Evolutionary conservation across 306 rosid genomes (phyloP).

Genomic region (Pterocarpus macrocarpus): DNA sequence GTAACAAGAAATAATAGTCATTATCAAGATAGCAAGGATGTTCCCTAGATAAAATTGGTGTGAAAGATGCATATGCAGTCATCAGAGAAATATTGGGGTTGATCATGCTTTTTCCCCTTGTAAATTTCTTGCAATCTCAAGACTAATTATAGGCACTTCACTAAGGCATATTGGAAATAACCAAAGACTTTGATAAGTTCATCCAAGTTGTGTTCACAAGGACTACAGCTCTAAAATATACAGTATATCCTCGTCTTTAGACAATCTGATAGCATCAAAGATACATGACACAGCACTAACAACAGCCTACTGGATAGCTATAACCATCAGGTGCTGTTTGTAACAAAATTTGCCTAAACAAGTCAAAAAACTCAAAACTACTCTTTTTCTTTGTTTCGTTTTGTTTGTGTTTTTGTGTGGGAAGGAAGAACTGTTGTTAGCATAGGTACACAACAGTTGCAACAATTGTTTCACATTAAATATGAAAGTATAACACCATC

Average conservation of each 20-base stretch:
- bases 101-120: neutral
- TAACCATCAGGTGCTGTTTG: too few species aligned
- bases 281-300: neutral
- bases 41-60: too few species aligned
- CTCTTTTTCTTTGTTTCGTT: too few species aligned
- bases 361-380: too few species aligned
- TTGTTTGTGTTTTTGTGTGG: too few species aligned
- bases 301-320: neutral
- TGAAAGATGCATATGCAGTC: neutral
- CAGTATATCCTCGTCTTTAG: too few species aligned
- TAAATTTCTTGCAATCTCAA: neutral
- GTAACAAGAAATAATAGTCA: neutral
- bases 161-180: neutral
- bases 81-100: neutral
- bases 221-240: neutral
- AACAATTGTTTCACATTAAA: neutral
- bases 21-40: neutral
- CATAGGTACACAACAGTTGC: neutral
- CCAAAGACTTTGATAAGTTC: too few species aligned
- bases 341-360: too few species aligned
- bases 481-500: neutral
- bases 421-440: constrained; percentile 1
- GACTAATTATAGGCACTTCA: neutral
- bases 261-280: neutral
- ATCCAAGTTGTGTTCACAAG: neutral